Percentiles rank a stretch among this genome's conserved stretches.
Evolutionary conservation across 352 stramenopile genomes (phyloP).

Genomic region (Plasmopara halstedii): DNA sequence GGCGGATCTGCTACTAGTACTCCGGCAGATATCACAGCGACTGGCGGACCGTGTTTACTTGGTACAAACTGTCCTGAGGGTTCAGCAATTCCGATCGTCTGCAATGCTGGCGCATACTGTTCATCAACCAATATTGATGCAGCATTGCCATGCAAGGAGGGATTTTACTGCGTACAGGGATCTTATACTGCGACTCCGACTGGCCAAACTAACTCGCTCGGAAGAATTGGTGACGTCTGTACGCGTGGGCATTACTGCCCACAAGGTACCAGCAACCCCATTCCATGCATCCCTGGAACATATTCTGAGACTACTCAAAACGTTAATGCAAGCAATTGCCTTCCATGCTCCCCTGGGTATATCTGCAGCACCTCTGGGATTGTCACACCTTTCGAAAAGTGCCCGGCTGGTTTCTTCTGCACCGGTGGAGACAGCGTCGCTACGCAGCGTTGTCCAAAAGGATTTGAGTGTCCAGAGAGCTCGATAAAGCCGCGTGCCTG

Average conservation of each 20-base stretch:
- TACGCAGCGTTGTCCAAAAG: conserved; percentile 48
- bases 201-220: conserved; percentile 61
- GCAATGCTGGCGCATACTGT: conserved; percentile 71
- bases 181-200: conserved; percentile 71
- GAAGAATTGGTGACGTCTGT: conserved; percentile 67
- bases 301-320: conserved; percentile 70
- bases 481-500: conserved; percentile 51
- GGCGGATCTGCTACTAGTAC: conserved; percentile 49
- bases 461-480: conserved; percentile 65
- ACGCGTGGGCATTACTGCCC: conserved; percentile 73
- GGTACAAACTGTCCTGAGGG: conserved; percentile 85
- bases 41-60: conserved; percentile 64
- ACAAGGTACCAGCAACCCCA: conserved; percentile 63
- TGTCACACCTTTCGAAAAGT: conserved; percentile 36
- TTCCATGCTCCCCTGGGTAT: conserved; percentile 51
- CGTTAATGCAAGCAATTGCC: conserved; percentile 45
- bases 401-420: conserved; percentile 54
- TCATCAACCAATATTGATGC: conserved; percentile 63
- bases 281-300: conserved; percentile 66
- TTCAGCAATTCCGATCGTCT: conserved; percentile 77
- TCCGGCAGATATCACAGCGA: conserved; percentile 25
- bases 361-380: conserved; percentile 54
- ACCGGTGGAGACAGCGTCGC: conserved; percentile 44
- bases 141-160: conserved; percentile 59
- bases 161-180: conserved; percentile 86